phyloP scores from a whole-genome alignment of 2,329 filamentous ascomycete genomes.

The Talaromyces sp. region DNA sequence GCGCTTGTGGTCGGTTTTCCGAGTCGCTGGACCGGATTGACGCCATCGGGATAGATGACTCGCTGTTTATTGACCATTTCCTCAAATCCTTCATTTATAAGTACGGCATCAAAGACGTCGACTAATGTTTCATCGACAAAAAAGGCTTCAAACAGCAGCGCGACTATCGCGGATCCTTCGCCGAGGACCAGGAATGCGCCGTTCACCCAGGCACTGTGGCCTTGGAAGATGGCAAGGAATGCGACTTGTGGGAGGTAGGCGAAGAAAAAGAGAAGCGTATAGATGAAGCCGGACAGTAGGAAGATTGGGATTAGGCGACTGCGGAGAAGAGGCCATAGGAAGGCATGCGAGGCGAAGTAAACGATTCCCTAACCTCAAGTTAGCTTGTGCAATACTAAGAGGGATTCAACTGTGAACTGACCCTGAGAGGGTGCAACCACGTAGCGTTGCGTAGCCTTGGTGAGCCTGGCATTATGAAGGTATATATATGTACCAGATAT shows the following conservation, averaged over 20 bases:
- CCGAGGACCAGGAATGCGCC: slow-evolving; percentile 78
- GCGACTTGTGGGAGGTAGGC: slow-evolving; percentile 85
- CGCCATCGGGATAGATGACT: slow-evolving; percentile 63
- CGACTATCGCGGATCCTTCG: slow-evolving; percentile 60
- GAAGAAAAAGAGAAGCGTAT: slow-evolving; percentile 82
- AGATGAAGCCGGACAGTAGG: slow-evolving; percentile 77
- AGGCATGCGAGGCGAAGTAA: slow-evolving; percentile 74
- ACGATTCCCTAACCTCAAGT: slow-evolving; percentile 62
- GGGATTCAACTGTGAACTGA: slow-evolving; percentile 30
- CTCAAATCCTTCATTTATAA: slow-evolving; percentile 70
- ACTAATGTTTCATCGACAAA: slow-evolving; percentile 77
- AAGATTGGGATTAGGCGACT: slow-evolving; percentile 75
- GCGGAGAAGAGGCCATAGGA: slow-evolving; percentile 77
- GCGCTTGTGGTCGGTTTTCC: slow-evolving; percentile 75
- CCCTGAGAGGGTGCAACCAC: slow-evolving; percentile 50
- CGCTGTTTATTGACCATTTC: slow-evolving; percentile 66
- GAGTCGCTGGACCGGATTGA: slow-evolving; percentile 72
- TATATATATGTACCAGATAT: not conserved
- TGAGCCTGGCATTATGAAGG: not conserved
- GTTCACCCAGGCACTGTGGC: slow-evolving; percentile 81
- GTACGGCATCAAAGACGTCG: slow-evolving; percentile 79
- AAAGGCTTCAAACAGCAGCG: slow-evolving; percentile 71
- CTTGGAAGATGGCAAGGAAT: slow-evolving; percentile 86
- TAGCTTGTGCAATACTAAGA: not conserved
- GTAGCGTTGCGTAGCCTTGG: slow-evolving; percentile 31